These are phyloP conservation scores for Paraphoma chrysanthemicola DNA, from an alignment of 2,329 filamentous ascomycete genomes.

Conservation along the genomic window DNA sequence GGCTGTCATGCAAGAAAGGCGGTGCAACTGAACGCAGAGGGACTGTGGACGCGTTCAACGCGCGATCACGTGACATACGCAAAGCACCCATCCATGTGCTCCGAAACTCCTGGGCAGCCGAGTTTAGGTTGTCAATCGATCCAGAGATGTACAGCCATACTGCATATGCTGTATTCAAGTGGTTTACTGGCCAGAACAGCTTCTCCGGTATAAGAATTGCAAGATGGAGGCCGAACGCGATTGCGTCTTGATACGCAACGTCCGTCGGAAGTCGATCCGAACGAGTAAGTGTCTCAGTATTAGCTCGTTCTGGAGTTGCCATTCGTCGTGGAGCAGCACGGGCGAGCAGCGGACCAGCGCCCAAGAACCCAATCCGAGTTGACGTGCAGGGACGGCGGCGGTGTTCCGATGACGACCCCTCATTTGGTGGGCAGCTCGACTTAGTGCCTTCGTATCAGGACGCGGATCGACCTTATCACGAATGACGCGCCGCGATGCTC, in stretches of 20 bases:
- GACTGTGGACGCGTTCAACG: no score
- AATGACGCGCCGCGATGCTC: not conserved
- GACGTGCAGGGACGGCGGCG: not conserved
- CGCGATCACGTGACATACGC: no score
- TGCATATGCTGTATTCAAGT: no score
- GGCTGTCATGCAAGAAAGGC: no score
- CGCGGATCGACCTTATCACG: conserved; percentile 2
- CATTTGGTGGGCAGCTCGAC: not conserved
- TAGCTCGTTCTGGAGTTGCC: not conserved
- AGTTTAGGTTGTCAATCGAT: no score
- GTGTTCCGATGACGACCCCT: conserved; percentile 1
- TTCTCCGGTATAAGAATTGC: not conserved
- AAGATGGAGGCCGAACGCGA: not conserved
- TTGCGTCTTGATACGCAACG: not conserved
- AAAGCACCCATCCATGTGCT: no score
- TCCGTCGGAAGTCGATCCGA: not conserved
- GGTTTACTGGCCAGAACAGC: not conserved
- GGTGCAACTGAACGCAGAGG: no score
- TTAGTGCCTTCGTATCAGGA: not conserved
- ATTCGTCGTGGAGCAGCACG: not conserved
- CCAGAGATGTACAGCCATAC: no score
- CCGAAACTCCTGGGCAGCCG: not conserved
- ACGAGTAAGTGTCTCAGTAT: not conserved
- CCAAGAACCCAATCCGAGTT: no score
- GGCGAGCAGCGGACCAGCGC: no score